Evolutionary conservation across 305 asterid genomes (phyloP).

Genomic region (Plantago lanceolata): DNA sequence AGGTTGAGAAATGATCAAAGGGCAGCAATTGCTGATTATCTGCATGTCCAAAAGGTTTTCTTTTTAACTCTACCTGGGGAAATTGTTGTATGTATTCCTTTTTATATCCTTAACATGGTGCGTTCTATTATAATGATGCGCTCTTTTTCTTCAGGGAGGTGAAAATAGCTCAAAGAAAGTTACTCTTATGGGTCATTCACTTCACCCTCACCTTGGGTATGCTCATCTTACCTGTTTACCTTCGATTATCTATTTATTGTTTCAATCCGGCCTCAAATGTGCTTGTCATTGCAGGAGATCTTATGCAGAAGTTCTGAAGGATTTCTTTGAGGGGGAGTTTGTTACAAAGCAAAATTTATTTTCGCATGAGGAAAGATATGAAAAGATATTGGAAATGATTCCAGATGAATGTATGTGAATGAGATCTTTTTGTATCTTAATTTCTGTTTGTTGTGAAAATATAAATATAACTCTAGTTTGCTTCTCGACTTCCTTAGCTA

Average conservation of each 20-base stretch:
- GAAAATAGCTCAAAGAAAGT: constrained; percentile 70
- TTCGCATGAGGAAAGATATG: constrained; percentile 61
- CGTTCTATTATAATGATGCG: constrained; percentile 14
- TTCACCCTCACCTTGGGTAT: constrained; percentile 87
- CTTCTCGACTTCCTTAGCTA: constrained; percentile 46
- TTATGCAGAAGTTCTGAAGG: constrained; percentile 56
- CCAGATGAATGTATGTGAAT: constrained; percentile 81
- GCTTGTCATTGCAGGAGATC: constrained; percentile 59
- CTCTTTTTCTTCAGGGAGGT: constrained; percentile 54
- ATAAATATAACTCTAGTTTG: constrained; percentile 18
- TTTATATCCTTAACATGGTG: constrained; percentile 7
- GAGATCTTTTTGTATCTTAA: constrained; percentile 9
- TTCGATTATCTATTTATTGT: constrained; percentile 17
- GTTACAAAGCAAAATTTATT: constrained; percentile 62
- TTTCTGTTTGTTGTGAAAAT: constrained; percentile 20
- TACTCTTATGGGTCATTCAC: constrained; percentile 49
- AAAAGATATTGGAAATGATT: constrained; percentile 38
- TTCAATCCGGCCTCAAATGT: constrained; percentile 15
- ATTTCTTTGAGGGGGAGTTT: constrained; percentile 56
- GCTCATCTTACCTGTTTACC: constrained; percentile 26
- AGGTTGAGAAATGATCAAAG: constrained; percentile 88
- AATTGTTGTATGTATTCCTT: neutral
- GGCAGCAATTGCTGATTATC: constrained; percentile 77
- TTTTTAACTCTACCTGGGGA: constrained; percentile 18
- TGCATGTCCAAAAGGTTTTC: constrained; percentile 74